A percentile compares a stretch with the other conserved stretches of the same genome.
Conservation (phyloP, 345 rosid species). For the Eucalyptus tenuipes region DNA sequence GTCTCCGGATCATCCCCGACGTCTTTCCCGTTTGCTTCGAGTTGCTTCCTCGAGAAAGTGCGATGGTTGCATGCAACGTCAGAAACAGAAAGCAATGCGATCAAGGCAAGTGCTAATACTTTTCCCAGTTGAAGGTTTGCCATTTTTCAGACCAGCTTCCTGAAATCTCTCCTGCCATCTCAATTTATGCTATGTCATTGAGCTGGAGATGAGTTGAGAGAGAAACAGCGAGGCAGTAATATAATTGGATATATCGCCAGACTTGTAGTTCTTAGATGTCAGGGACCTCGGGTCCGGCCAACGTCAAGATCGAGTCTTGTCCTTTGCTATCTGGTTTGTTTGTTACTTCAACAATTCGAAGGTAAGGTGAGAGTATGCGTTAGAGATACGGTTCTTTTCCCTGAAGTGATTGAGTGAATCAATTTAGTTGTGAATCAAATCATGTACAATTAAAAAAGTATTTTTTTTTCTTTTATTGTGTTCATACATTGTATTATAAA, state of each 20-base stretch:
- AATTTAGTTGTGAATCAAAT: background rate
- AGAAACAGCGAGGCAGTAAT: background rate
- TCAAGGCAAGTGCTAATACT: background rate
- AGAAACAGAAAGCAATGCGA: background rate
- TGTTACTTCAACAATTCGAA: background rate
- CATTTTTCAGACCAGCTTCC: background rate
- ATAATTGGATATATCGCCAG: background rate
- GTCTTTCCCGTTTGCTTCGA: background rate
- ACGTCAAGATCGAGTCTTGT: background rate
- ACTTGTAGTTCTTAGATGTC: background rate
- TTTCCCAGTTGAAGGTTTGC: background rate
- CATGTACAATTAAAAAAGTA: background rate
- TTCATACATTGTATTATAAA: background rate
- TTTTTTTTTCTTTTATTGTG: background rate
- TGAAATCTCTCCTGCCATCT: background rate
- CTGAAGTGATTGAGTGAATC: background rate
- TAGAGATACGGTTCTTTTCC: background rate
- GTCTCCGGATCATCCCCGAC: constrained; percentile 5
- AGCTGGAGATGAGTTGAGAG: background rate
- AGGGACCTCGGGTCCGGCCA: background rate
- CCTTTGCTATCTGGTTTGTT: background rate
- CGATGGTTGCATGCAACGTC: background rate
- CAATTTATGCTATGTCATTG: background rate
- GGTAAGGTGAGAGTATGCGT: background rate
- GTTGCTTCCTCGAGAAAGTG: background rate